Percentiles rank a stretch among this genome's conserved stretches.
Evolutionary conservation across 1,284 basidiomycete species (phyloP).

Genomic region (Stereum hirsutum): DNA sequence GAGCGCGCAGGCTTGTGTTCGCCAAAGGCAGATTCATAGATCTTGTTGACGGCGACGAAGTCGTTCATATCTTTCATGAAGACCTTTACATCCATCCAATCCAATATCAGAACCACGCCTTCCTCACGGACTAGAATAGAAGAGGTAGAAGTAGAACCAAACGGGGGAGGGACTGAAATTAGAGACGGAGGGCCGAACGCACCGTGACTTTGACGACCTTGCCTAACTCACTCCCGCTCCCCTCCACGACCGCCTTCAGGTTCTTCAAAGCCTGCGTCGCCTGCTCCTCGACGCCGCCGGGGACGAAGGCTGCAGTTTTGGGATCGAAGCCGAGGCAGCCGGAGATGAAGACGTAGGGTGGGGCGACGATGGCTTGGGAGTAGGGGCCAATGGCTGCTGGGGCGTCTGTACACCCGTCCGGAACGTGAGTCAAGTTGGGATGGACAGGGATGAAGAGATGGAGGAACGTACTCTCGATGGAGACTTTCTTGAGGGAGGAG

Average conservation of each 20-base stretch:
- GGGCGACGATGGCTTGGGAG: slow-evolving; percentile 81
- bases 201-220: slow-evolving; percentile 86
- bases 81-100: slow-evolving; percentile 38
- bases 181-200: slow-evolving; percentile 17
- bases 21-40: slow-evolving; percentile 80
- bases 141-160: neutral
- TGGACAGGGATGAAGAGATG: neutral
- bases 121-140: neutral
- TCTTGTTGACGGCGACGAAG: slow-evolving; percentile 76
- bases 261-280: slow-evolving; percentile 84
- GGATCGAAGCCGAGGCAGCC: slow-evolving; percentile 89
- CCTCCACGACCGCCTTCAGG: slow-evolving; percentile 77
- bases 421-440: neutral
- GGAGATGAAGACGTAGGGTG: slow-evolving; percentile 82
- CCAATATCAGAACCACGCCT: neutral
- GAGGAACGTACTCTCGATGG: slow-evolving; percentile 34
- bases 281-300: slow-evolving; percentile 79
- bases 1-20: slow-evolving; percentile 82
- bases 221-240: slow-evolving; percentile 66
- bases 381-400: slow-evolving; percentile 88
- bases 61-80: slow-evolving; percentile 93
- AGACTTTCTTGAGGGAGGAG: slow-evolving; percentile 40
- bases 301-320: slow-evolving; percentile 57
- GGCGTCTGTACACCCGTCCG: slow-evolving; percentile 46
- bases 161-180: no score